Evolutionary conservation across 441 rosid genomes (phyloP).

Genomic region (Gossypium gossypioides): DNA sequence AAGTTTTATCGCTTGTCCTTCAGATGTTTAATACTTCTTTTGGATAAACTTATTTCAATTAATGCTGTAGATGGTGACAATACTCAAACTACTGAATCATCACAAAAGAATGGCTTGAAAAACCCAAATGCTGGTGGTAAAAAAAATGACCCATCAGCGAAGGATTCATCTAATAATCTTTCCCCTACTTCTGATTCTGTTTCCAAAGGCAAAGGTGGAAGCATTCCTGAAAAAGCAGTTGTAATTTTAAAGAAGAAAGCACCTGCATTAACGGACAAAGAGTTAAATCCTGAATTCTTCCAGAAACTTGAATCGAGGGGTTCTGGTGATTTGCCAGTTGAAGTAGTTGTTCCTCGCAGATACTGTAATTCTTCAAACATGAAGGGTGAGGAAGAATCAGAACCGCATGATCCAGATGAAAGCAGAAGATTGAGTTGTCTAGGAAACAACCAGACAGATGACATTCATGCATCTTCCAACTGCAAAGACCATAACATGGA

Average conservation of each 20-base stretch:
- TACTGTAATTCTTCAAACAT: conserved; percentile 46
- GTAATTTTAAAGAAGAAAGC: conserved; percentile 83
- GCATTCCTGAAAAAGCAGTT: conserved; percentile 67
- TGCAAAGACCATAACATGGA: conserved; percentile 35
- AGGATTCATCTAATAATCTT: conserved; percentile 41
- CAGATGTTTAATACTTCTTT: conserved; percentile 6
- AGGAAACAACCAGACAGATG: conserved; percentile 43
- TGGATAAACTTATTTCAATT: background rate
- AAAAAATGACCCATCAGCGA: conserved; percentile 31
- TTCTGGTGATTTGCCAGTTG: conserved; percentile 76
- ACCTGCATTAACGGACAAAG: conserved; percentile 71
- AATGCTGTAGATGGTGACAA: conserved; percentile 29
- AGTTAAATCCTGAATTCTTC: conserved; percentile 87
- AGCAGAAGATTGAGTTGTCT: conserved; percentile 39
- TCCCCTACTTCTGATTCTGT: conserved; percentile 38
- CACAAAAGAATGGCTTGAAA: conserved; percentile 36
- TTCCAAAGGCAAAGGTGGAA: conserved; percentile 48
- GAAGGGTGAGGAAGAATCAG: conserved; percentile 50
- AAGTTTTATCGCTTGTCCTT: background rate
- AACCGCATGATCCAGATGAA: conserved; percentile 36
- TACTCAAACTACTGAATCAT: conserved; percentile 27
- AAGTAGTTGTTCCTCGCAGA: conserved; percentile 84
- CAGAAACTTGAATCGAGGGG: conserved; percentile 76
- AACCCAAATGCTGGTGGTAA: conserved; percentile 33
- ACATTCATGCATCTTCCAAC: conserved; percentile 33